Evolutionary conservation across 2,329 filamentous ascomycete species (phyloP).

Genomic region (Penicillium janthinellum): DNA sequence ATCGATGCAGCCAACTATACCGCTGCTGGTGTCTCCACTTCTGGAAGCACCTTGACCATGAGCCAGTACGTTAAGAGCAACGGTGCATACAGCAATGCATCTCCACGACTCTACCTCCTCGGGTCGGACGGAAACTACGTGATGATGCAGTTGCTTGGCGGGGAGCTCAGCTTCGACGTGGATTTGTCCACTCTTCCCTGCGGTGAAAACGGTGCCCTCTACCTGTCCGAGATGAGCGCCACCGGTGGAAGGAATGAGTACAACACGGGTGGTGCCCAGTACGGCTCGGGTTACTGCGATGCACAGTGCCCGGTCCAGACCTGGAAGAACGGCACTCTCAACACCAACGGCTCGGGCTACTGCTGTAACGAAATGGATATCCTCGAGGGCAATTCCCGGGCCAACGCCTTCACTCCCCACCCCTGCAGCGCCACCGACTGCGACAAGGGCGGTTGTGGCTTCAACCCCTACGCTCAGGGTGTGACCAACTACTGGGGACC

Average conservation of each 20-base stretch:
- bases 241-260: slow-evolving; percentile 60
- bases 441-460: slow-evolving; percentile 72
- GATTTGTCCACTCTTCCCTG: slow-evolving; percentile 69
- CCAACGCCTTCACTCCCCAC: slow-evolving; percentile 66
- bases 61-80: slow-evolving; percentile 52
- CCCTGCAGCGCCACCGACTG: slow-evolving; percentile 60
- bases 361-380: slow-evolving; percentile 71
- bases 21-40: slow-evolving; percentile 56
- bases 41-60: slow-evolving; percentile 45
- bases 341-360: slow-evolving; percentile 55
- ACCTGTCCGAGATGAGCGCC: slow-evolving; percentile 62
- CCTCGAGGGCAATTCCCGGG: slow-evolving; percentile 69
- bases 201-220: slow-evolving; percentile 71
- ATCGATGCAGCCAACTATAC: slow-evolving; percentile 59
- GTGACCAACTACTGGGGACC: slow-evolving; percentile 64
- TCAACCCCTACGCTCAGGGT: slow-evolving; percentile 69
- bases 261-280: slow-evolving; percentile 60
- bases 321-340: slow-evolving; percentile 56
- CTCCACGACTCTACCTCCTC: slow-evolving; percentile 65
- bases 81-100: slow-evolving; percentile 36
- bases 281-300: slow-evolving; percentile 66
- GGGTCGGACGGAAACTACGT: slow-evolving; percentile 62
- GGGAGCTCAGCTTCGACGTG: slow-evolving; percentile 72
- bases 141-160: slow-evolving; percentile 63
- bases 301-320: slow-evolving; percentile 57